Percentiles rank a stretch among this genome's conserved stretches.
phyloP scores from a whole-genome alignment of 2,329 filamentous ascomycete genomes.

The Gaeumannomyces sp. region DNA sequence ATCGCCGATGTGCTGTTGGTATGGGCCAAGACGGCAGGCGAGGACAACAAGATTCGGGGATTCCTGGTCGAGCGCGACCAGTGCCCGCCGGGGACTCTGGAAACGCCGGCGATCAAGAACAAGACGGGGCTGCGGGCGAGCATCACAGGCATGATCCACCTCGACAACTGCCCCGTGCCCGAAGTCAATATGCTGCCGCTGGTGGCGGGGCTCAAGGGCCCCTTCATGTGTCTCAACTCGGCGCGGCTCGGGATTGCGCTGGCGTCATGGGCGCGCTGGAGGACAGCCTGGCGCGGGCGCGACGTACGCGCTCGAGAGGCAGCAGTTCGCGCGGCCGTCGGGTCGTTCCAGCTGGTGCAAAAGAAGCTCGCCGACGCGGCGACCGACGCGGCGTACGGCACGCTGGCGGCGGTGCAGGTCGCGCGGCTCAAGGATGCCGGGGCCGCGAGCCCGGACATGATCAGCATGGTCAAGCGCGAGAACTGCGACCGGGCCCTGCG shows the following conservation, averaged over 20 bases:
- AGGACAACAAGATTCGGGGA: slow-evolving; percentile 75
- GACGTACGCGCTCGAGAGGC: slow-evolving; percentile 88
- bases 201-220: slow-evolving; percentile 78
- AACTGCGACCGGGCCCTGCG: slow-evolving; percentile 88
- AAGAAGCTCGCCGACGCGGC: slow-evolving; percentile 93
- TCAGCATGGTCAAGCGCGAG: slow-evolving; percentile 91
- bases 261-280: slow-evolving; percentile 88
- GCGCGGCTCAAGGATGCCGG: slow-evolving; percentile 89
- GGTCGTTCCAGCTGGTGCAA: slow-evolving; percentile 94
- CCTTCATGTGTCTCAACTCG: slow-evolving; percentile 91
- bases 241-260: slow-evolving; percentile 91
- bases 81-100: slow-evolving; percentile 81
- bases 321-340: slow-evolving; percentile 93
- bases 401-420: slow-evolving; percentile 85
- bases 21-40: slow-evolving; percentile 77
- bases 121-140: slow-evolving; percentile 92
- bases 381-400: slow-evolving; percentile 86
- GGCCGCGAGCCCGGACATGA: slow-evolving; percentile 88
- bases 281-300: slow-evolving; percentile 75
- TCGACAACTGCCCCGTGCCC: slow-evolving; percentile 84
- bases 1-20: slow-evolving; percentile 76
- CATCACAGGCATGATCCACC: slow-evolving; percentile 95
- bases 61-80: slow-evolving; percentile 83
- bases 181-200: slow-evolving; percentile 91
- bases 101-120: slow-evolving; percentile 87